These are phyloP conservation scores for Chytridium lagenaria DNA, from an alignment of 371 early-diverging fungal species.

Conservation along the genomic window DNA sequence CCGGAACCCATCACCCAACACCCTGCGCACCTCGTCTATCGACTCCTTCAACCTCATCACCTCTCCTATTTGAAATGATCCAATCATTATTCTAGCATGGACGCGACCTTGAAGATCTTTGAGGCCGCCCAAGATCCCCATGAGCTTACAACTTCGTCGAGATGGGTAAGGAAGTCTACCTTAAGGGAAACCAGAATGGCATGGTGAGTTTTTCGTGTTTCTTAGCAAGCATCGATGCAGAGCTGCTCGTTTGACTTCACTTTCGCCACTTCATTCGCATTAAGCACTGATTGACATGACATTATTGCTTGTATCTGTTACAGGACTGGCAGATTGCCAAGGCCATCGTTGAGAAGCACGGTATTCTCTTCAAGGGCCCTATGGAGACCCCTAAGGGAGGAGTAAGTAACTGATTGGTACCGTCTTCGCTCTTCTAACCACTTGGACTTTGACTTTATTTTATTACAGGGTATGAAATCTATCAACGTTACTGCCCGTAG, in stretches of 20 bases:
- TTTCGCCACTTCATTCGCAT: not conserved
- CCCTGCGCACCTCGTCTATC: not conserved
- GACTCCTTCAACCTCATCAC: not conserved
- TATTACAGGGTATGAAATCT: constrained; percentile 27
- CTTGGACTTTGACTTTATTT: not conserved
- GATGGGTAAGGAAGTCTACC: constrained; percentile 37
- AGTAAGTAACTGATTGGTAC: not conserved
- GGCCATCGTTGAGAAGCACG: constrained; percentile 30
- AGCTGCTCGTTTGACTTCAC: not conserved
- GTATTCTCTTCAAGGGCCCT: constrained; percentile 38
- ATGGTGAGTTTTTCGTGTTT: constrained; percentile 20
- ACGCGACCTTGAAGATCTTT: constrained; percentile 31
- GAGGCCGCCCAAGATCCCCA: constrained; percentile 31
- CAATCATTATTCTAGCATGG: constrained; percentile 20
- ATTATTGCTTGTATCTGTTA: too few relatives aligned
- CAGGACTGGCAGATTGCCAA: too few relatives aligned
- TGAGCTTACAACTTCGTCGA: constrained; percentile 33
- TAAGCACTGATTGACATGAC: constrained; percentile 31
- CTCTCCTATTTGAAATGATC: not conserved
- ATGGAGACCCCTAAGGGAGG: constrained; percentile 40
- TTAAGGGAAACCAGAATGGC: constrained; percentile 26
- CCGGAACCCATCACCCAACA: not conserved
- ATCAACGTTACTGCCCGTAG: constrained; percentile 39
- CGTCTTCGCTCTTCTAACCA: too few relatives aligned
- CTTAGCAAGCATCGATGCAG: not conserved